Evolutionary conservation across 1,139 yeast genomes (phyloP), one percentile per base, ranked within the genome.

Genomic region (Debaryomyces psychrophilus): DNA sequence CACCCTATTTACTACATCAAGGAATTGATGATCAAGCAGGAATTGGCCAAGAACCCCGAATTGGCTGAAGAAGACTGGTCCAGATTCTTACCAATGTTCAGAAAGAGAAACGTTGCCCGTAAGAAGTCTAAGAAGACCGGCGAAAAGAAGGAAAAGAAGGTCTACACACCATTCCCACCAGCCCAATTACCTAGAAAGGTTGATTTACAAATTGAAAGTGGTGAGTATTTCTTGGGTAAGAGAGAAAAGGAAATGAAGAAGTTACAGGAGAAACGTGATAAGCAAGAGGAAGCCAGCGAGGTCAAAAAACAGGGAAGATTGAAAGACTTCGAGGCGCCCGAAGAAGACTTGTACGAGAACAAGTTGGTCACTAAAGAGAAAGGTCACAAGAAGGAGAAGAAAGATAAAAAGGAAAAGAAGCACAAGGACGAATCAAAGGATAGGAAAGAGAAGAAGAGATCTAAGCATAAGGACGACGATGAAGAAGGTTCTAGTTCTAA

Each of bases 141-240:
- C 60, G 40, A 27, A 3, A 38, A 26, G 31, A 79, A 73, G 57
- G 88, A 86, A 67, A 87, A 87, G 87, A 90, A 85, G 71, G 85
- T 82, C 2, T 93, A 93, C 80, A 93, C 99, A 27, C 99, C 99
- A 62, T 95, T 95, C 90, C 99, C 99, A 70, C 99, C 99, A 56
- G 89, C 90, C 48, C 99, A 90, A 71, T 81, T 82, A 57, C 99
- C 98, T 62, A 86, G 99, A 77, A 92, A 93, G 87, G 78, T 95
- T 68, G 99, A 95, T 81, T 74, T 92, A 65, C 96, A 92, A 72
- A 90, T 95, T 69, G 99, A 93, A 71, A 85, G 95, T 75, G 99
- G 99, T 81, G 99, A 95, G 68, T 93, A 90, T 73, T 93, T 93
- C 82, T 77, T 93, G 71, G 89, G 90, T 50, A 87, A 89, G 71